phyloP scores from a whole-genome alignment of 345 rosid species.

The Aethionema arabicum region DNA sequence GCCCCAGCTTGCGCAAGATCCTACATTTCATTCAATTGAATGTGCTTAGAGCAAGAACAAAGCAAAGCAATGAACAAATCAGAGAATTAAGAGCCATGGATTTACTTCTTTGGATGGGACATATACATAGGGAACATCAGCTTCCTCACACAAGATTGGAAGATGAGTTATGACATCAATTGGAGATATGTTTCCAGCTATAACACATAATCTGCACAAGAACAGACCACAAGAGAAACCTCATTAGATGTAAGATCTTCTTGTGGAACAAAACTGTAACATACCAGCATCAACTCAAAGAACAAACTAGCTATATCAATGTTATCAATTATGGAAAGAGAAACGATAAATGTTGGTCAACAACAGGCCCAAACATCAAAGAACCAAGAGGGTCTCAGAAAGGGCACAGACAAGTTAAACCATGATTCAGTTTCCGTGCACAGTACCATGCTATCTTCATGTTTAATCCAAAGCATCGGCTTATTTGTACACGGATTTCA shows the following conservation, averaged over 20 bases:
- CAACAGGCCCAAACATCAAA: slow-evolving; percentile 38
- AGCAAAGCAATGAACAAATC: background rate
- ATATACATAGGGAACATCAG: slow-evolving; percentile 79
- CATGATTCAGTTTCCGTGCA: slow-evolving; percentile 42
- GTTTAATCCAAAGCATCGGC: slow-evolving; percentile 54
- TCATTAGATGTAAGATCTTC: background rate
- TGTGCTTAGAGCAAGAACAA: background rate
- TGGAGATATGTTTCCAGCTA: slow-evolving; percentile 97
- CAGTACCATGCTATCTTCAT: slow-evolving; percentile 65
- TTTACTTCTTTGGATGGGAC: slow-evolving; percentile 90
- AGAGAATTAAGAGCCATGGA: background rate
- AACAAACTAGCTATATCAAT: background rate
- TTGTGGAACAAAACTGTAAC: background rate
- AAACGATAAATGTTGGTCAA: slow-evolving; percentile 18
- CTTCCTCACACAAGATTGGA: slow-evolving; percentile 87
- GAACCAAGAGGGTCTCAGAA: slow-evolving; percentile 32
- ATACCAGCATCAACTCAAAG: background rate
- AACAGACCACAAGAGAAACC: background rate
- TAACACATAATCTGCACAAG: slow-evolving; percentile 73
- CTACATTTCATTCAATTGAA: slow-evolving; percentile 34
- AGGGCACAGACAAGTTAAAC: slow-evolving; percentile 44
- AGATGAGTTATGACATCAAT: slow-evolving; percentile 96
- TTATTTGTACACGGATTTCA: slow-evolving; percentile 36
- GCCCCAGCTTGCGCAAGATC: slow-evolving; percentile 94
- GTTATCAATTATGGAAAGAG: too few species aligned